phyloP scores from a whole-genome alignment of 345 rosid species.

The Euphorbia lathyris region DNA sequence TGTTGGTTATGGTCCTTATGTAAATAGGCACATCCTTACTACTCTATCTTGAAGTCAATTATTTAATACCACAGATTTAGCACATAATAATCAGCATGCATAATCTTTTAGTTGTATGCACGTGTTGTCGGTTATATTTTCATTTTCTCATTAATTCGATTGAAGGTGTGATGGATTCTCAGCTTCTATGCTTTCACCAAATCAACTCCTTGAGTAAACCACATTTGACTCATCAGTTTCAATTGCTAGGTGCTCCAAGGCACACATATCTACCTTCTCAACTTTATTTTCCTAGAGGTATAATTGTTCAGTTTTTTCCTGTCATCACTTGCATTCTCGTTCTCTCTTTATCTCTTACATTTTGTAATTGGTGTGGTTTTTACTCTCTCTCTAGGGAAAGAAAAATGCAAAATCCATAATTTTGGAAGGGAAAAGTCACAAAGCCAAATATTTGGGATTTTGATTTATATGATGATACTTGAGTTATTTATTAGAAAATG shows the following conservation, averaged over 20 bases:
- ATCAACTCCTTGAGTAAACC: background rate
- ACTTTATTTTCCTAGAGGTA: slow-evolving; percentile 7
- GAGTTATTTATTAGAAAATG: background rate
- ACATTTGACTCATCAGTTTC: background rate
- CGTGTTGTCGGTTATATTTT: background rate
- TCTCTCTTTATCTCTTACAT: background rate
- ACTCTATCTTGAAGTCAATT: background rate
- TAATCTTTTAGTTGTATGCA: background rate
- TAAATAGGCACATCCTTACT: background rate
- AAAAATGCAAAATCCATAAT: background rate
- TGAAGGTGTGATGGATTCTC: slow-evolving; percentile 27
- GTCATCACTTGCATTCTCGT: background rate
- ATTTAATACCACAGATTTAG: background rate
- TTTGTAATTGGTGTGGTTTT: background rate
- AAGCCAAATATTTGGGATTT: background rate
- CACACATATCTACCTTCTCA: slow-evolving; percentile 1
- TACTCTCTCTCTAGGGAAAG: background rate
- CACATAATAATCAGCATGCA: background rate
- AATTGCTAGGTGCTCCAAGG: background rate
- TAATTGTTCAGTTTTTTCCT: background rate
- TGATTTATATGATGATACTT: background rate
- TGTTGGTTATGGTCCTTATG: background rate
- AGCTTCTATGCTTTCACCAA: slow-evolving; percentile 17
- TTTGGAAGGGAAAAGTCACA: background rate
- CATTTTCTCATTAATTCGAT: background rate